A percentile compares a stretch with the other conserved stretches of the same genome.
Conservation (phyloP, 805 yeast genomes). For the Lipomyces lipofer region DNA sequence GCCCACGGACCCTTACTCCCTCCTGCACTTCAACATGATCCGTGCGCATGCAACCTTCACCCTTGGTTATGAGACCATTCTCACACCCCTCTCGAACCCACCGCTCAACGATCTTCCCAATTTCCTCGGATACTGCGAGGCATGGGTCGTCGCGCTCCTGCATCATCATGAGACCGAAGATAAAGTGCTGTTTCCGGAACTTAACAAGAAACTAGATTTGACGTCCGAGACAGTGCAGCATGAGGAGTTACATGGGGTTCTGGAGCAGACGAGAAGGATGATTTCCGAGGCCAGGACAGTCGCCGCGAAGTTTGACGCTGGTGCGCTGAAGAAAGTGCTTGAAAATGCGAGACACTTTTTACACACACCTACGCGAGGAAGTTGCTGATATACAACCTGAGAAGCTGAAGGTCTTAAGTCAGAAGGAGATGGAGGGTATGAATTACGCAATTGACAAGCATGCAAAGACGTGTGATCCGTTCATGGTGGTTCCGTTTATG, state of each 20-base stretch:
- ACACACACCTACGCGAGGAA: slow-evolving; percentile 11
- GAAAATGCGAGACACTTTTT: slow-evolving; percentile 6
- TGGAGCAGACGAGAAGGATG: neutral
- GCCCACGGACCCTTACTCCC: slow-evolving; percentile 7
- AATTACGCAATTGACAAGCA: slow-evolving; percentile 1
- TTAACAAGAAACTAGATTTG: slow-evolving; percentile 5
- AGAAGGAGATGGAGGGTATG: slow-evolving; percentile 2
- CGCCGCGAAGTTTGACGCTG: slow-evolving; percentile 6
- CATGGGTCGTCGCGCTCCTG: slow-evolving; percentile 9
- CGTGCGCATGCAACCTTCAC: slow-evolving; percentile 8
- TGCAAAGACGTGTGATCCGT: slow-evolving; percentile 12
- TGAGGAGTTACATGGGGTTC: slow-evolving; percentile 1
- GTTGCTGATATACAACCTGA: slow-evolving; percentile 11
- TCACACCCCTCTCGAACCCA: slow-evolving; percentile 4
- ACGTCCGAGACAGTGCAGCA: slow-evolving; percentile 9
- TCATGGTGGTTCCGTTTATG: slow-evolving; percentile 2
- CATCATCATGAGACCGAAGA: slow-evolving; percentile 14
- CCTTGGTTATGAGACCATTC: slow-evolving; percentile 5
- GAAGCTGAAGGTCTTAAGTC: slow-evolving; percentile 1
- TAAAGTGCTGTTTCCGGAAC: slow-evolving; percentile 11
- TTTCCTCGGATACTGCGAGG: slow-evolving; percentile 14
- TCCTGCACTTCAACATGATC: slow-evolving; percentile 10
- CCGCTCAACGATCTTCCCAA: slow-evolving; percentile 6
- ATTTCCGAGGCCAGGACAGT: slow-evolving; percentile 2
- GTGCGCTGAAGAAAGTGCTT: slow-evolving; percentile 2